Percentiles rank a stretch among this genome's conserved stretches.
Conservation (phyloP, 2,329 filamentous ascomycete species). For the Botrytis hyacinthi region DNA sequence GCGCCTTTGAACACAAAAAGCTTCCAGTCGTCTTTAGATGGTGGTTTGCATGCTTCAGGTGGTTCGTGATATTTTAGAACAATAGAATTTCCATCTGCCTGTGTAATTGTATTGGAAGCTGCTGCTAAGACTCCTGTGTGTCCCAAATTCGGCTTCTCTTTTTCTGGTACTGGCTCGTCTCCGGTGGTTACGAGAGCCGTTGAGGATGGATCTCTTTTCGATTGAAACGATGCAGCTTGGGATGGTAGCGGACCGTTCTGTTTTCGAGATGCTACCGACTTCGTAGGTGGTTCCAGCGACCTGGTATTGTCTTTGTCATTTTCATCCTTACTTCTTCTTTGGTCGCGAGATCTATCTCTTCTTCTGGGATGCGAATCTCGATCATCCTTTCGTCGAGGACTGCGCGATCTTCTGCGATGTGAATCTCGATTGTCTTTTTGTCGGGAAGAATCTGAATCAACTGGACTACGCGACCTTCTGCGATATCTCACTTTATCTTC, state of each 20-base stretch:
- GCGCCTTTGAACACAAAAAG: conserved; percentile 88
- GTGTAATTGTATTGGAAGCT: conserved; percentile 74
- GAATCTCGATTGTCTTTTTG: conserved; percentile 31
- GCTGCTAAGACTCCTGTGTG: conserved; percentile 80
- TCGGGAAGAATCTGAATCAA: conserved; percentile 24
- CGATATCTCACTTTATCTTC: conserved; percentile 31
- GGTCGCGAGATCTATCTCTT: conserved; percentile 32
- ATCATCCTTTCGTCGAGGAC: conserved; percentile 24
- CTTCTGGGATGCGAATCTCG: conserved; percentile 31
- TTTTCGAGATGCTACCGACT: conserved; percentile 28
- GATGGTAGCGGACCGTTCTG: conserved; percentile 54
- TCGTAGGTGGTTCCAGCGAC: background rate
- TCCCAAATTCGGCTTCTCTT: conserved; percentile 85
- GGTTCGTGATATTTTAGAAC: conserved; percentile 96
- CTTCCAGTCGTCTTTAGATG: conserved; percentile 76
- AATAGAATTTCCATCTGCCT: conserved; percentile 70
- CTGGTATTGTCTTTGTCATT: background rate
- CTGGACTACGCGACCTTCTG: conserved; percentile 36
- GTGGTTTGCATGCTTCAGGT: conserved; percentile 83
- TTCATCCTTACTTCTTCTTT: conserved; percentile 27
- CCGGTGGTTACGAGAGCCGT: conserved; percentile 29
- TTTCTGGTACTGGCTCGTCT: conserved; percentile 55
- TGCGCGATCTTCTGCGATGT: conserved; percentile 26
- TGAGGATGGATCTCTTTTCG: conserved; percentile 45
- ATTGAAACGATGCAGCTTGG: conserved; percentile 58